phyloP scores from a whole-genome alignment of 2,329 filamentous ascomycete species.

The Stagonosporopsis tanaceti region DNA sequence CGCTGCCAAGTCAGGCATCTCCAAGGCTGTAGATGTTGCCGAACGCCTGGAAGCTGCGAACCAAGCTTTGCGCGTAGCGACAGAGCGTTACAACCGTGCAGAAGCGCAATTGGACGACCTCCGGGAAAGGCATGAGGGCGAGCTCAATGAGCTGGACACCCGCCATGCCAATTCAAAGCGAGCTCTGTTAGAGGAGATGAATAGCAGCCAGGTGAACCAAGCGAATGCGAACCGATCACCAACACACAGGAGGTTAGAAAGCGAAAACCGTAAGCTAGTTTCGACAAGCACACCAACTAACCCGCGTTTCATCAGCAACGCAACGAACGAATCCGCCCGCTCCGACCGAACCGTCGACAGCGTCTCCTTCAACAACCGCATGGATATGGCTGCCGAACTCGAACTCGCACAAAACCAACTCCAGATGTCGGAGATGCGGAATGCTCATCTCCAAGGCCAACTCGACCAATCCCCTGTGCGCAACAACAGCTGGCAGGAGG shows the following conservation, averaged over 20 bases:
- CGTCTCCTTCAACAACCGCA: conserved; percentile 82
- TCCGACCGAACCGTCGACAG: conserved; percentile 89
- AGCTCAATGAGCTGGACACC: conserved; percentile 70
- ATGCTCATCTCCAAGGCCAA: conserved; percentile 88
- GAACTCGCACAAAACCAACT: conserved; percentile 94
- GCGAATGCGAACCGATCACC: conserved; percentile 67
- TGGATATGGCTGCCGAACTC: conserved; percentile 89
- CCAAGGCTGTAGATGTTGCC: conserved; percentile 75
- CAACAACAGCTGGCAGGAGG: conserved; percentile 68
- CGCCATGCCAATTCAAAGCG: conserved; percentile 71
- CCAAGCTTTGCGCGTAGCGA: conserved; percentile 83
- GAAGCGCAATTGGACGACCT: conserved; percentile 83
- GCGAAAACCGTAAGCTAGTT: conserved; percentile 67
- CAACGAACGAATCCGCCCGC: conserved; percentile 76
- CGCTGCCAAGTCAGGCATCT: conserved; percentile 72
- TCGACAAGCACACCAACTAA: conserved; percentile 78
- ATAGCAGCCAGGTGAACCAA: conserved; percentile 76
- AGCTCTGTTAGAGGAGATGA: conserved; percentile 84
- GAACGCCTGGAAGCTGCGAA: conserved; percentile 89
- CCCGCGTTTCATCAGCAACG: conserved; percentile 72
- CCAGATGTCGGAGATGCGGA: conserved; percentile 94
- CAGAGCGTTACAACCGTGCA: conserved; percentile 80
- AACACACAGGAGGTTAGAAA: conserved; percentile 70
- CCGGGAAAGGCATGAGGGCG: conserved; percentile 75
- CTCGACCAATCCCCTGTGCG: conserved; percentile 73